Percentiles rank a stretch among this genome's conserved stretches.
These are phyloP conservation scores for Blastomyces silverae DNA, from an alignment of 2,329 filamentous ascomycete genomes.

Conservation along the genomic window DNA sequence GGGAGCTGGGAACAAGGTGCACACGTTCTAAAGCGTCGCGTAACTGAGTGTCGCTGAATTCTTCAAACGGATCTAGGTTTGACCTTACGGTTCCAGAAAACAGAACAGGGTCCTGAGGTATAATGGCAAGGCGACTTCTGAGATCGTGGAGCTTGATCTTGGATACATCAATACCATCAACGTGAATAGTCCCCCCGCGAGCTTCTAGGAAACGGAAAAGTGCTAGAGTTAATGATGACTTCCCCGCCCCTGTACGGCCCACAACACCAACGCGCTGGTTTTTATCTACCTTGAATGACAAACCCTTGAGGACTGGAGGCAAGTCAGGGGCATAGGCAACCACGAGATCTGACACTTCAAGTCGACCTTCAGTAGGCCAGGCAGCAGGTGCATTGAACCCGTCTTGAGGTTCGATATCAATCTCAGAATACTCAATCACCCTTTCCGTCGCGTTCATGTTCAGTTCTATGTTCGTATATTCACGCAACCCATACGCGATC, in stretches of 20 bases:
- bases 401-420: conserved; percentile 59
- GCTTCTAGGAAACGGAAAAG: conserved; percentile 72
- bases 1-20: conserved; percentile 52
- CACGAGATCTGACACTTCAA: conserved; percentile 67
- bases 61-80: conserved; percentile 70
- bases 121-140: conserved; percentile 68
- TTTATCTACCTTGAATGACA: conserved; percentile 59
- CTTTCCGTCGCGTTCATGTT: conserved; percentile 74
- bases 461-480: conserved; percentile 65
- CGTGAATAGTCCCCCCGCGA: conserved; percentile 56
- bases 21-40: conserved; percentile 63
- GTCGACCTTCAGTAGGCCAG: conserved; percentile 67
- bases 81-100: conserved; percentile 71
- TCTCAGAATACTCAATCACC: conserved; percentile 65
- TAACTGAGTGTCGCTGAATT: conserved; percentile 62
- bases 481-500: conserved; percentile 59
- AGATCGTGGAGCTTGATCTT: conserved; percentile 63
- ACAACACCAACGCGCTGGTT: conserved; percentile 70
- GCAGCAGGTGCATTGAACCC: conserved; percentile 58
- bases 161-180: conserved; percentile 69
- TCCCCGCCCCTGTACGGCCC: conserved; percentile 70
- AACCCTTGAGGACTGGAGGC: conserved; percentile 61
- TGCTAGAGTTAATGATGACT: conserved; percentile 67
- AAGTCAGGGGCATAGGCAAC: conserved; percentile 66
- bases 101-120: conserved; percentile 74